Base-by-base conservation (phyloP, 148 eudicot genomes). In the Rhododendron henanense region DNA sequence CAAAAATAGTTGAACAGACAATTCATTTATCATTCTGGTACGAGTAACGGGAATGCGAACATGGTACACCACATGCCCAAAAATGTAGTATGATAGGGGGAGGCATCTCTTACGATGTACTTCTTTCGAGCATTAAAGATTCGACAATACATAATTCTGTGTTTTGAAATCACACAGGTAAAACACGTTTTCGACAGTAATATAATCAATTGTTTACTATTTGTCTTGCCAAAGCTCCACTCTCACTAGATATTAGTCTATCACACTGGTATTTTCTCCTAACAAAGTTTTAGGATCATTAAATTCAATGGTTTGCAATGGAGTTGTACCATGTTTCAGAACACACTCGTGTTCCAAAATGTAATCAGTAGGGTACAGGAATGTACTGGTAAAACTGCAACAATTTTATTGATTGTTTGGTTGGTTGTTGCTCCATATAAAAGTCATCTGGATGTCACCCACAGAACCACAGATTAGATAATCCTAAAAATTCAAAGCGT, bases 401-500 rank as follows among this genome's bases (percentile, higher is more conserved):
- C 25, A 23, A 18, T 14, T 23, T 0, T 45, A 33, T 37, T 44
- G 14, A 33, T 37, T 44, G 14, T 23, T 48, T 6, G 31, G 5
- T 13, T 53, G 57, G 5, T 13, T 53, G 57, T 18, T 23, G 28
- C 44, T 6, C 75, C 75, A 3, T 31, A 23, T 4, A 50, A 33
- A 86, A 81, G 78, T 67, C 15, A 65, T 33, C 51, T 45, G 61
- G 83, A 82, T 7, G 71, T 71, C 44, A n/a, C 28, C 57, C 44
- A 10, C 83, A 83, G 71, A 33, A 39, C 50, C 41, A 87, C 39
- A 0, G 45, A 37, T 31, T 79, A 48, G 79, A 45, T 50, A 44
- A 79, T 16, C 14, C 28, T 75, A 78, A 14, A 45, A 23, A 71
- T 0, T 69, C 19, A 48, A 19, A 13, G 59, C 3, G 14, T 74